A percentile compares a stretch with the other conserved stretches of the same genome.
These are phyloP conservation scores for Paspalum vaginatum DNA, from an alignment of 176 grass and related monocot species.

Conservation along the genomic window DNA sequence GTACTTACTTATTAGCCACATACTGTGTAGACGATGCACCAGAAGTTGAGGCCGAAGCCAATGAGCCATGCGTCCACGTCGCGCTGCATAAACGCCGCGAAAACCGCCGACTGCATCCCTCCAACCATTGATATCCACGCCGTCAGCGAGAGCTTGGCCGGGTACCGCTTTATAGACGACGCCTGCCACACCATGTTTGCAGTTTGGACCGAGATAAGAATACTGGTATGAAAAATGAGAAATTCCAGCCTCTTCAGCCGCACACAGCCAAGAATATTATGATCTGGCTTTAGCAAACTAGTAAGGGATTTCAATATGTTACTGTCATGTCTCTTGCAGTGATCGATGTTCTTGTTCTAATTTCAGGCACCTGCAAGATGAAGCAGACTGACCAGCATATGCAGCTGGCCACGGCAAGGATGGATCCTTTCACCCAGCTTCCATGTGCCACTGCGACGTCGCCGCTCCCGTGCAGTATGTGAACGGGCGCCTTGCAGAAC, in stretches of 20 bases:
- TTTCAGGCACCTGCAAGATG: conserved; percentile 68
- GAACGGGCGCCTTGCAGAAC: conserved; percentile 51
- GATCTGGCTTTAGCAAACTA: too few relatives aligned
- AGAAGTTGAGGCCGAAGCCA: conserved; percentile 82
- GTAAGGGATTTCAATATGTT: too few relatives aligned
- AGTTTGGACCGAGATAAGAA: background rate
- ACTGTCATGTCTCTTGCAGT: background rate
- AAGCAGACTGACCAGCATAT: conserved; percentile 74
- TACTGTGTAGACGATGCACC: conserved; percentile 71
- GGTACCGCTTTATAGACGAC: conserved; percentile 71
- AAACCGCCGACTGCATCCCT: conserved; percentile 67
- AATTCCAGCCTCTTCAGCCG: too few relatives aligned
- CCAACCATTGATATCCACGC: conserved; percentile 74
- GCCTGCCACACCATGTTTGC: conserved; percentile 47
- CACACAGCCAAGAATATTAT: too few relatives aligned
- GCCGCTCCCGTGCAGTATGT: conserved; percentile 34
- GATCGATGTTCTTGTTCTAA: background rate
- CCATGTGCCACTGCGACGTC: conserved; percentile 33
- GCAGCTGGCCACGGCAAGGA: conserved; percentile 76
- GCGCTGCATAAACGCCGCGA: conserved; percentile 52
- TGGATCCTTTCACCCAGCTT: conserved; percentile 66
- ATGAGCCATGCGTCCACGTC: conserved; percentile 55
- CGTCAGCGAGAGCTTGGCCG: conserved; percentile 76
- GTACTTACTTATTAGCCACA: background rate
- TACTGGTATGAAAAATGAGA: too few relatives aligned